A percentile compares a stretch with the other conserved stretches of the same genome.
phyloP scores from a whole-genome alignment of 441 rosid species.

The Populus hybrid region DNA sequence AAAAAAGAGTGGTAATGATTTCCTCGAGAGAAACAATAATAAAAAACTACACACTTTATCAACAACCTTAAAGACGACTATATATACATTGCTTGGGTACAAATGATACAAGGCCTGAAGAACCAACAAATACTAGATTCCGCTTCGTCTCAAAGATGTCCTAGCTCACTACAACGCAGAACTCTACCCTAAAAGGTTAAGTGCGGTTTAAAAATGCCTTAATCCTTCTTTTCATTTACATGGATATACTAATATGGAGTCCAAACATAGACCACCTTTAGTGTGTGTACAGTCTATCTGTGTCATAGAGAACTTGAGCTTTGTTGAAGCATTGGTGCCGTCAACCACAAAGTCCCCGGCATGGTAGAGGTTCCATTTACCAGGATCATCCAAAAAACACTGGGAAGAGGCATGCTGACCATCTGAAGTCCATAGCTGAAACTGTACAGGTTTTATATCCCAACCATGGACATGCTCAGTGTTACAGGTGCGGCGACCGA shows the following conservation, averaged over 20 bases:
- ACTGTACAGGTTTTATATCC: constrained; percentile 80
- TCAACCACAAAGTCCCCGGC: constrained; percentile 66
- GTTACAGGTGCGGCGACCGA: constrained; percentile 67
- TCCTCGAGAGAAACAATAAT: neutral
- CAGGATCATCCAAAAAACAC: constrained; percentile 54
- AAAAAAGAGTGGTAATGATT: neutral
- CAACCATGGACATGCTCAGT: constrained; percentile 84
- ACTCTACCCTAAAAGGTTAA: constrained; percentile 19
- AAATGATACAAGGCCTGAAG: neutral
- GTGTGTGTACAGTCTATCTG: constrained; percentile 96
- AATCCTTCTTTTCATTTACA: constrained; percentile 47
- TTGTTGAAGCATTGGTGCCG: constrained; percentile 30
- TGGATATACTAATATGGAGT: constrained; percentile 63
- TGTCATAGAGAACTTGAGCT: constrained; percentile 70
- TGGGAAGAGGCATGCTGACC: constrained; percentile 74
- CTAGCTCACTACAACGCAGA: constrained; percentile 5
- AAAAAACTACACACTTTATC: neutral
- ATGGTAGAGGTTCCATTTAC: constrained; percentile 75
- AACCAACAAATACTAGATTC: neutral
- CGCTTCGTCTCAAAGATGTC: neutral
- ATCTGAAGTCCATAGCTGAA: constrained; percentile 85
- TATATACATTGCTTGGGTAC: neutral
- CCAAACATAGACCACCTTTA: constrained; percentile 85
- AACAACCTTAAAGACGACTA: neutral
- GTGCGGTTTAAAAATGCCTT: constrained; percentile 39